Conservation (phyloP, 352 stramenopile genomes). For the Blastocystis sp. region DNA sequence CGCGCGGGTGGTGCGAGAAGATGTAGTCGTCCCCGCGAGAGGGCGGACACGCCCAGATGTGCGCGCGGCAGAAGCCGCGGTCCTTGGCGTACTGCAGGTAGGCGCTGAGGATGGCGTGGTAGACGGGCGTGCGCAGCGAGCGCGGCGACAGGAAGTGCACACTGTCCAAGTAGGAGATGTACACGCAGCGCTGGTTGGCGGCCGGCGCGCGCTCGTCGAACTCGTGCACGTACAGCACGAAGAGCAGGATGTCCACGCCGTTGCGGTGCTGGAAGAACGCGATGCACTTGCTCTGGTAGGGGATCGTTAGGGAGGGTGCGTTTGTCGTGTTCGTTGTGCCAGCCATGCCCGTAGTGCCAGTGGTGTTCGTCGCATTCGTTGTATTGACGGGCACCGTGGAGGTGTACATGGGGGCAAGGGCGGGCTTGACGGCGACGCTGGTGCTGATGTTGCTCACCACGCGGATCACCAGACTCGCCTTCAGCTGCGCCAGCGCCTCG, state of each 20-base stretch:
- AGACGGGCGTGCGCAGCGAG: constrained; percentile 81
- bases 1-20: constrained; percentile 84
- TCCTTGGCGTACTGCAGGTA: constrained; percentile 83
- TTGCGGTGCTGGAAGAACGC: constrained; percentile 84
- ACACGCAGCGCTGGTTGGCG: constrained; percentile 81
- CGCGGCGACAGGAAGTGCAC: constrained; percentile 82
- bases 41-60: constrained; percentile 85
- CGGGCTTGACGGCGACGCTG: neutral
- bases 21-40: constrained; percentile 84
- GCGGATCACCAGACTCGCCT: constrained; percentile 1
- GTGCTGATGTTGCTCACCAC: constrained; percentile 48
- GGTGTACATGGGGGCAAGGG: constrained; percentile 29
- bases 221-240: constrained; percentile 83
- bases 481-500: neutral
- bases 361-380: too few species aligned
- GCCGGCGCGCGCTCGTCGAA: constrained; percentile 74
- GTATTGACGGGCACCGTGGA: too few species aligned
- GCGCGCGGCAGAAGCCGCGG: constrained; percentile 80
- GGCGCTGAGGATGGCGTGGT: constrained; percentile 82
- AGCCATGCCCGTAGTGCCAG: too few species aligned
- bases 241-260: constrained; percentile 82
- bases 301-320: constrained; percentile 52
- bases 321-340: too few species aligned
- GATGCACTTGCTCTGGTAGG: constrained; percentile 74
- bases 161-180: constrained; percentile 73